Percentiles rank a stretch among this genome's conserved stretches.
Evolutionary conservation across 345 rosid genomes (phyloP).

Genomic region (Ceriops zippeliana): DNA sequence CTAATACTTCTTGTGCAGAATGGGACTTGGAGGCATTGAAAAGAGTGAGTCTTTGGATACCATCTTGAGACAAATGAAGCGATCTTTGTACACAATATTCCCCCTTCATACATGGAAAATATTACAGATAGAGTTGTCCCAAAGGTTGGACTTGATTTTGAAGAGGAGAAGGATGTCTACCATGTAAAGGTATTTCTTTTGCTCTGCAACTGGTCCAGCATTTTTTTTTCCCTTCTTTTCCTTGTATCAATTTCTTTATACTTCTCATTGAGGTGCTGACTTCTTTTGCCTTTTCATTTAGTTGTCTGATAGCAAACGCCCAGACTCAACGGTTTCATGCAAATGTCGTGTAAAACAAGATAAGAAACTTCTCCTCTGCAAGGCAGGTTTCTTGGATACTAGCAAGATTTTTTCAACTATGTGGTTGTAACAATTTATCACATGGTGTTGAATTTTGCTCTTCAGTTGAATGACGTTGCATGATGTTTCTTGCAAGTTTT

Average conservation of each 20-base stretch:
- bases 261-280: constrained; percentile 4
- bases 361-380: constrained; percentile 44
- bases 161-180: constrained; percentile 46
- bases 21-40: constrained; percentile 14
- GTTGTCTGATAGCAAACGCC: constrained; percentile 36
- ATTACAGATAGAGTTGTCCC: constrained; percentile 34
- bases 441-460: background rate
- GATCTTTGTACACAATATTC: constrained; percentile 40
- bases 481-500: background rate
- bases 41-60: constrained; percentile 29
- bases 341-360: constrained; percentile 47
- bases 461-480: background rate
- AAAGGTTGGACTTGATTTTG: constrained; percentile 33
- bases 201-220: background rate
- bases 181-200: constrained; percentile 43
- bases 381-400: constrained; percentile 40
- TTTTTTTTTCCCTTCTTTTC: too few relatives aligned
- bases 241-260: background rate
- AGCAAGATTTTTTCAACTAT: background rate
- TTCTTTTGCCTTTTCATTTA: constrained; percentile 17
- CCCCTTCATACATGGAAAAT: constrained; percentile 37
- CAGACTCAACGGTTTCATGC: constrained; percentile 40
- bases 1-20: constrained; percentile 12
- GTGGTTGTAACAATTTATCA: background rate
- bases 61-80: constrained; percentile 21